A percentile compares a stretch with the other conserved stretches of the same genome.
Conservation (phyloP, 805 yeast genomes). For the Zygotorulaspora danielsina region DNA sequence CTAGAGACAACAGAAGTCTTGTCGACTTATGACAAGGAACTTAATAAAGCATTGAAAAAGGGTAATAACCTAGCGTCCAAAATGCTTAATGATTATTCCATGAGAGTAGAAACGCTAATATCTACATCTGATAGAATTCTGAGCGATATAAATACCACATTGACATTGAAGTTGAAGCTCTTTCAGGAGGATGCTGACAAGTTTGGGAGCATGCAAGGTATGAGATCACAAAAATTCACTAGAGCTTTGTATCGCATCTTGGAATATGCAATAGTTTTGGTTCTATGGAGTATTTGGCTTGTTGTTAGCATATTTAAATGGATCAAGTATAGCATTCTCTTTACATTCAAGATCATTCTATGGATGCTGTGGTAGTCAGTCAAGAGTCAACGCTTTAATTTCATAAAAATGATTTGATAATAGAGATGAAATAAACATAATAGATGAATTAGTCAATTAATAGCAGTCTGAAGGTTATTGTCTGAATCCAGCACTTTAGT, state of each 20-base stretch:
- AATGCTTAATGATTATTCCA: constrained; percentile 40
- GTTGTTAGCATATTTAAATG: constrained; percentile 24
- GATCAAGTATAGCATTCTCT: constrained; percentile 14
- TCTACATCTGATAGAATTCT: constrained; percentile 63
- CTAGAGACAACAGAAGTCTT: constrained; percentile 19
- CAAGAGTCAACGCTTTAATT: background rate
- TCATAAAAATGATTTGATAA: background rate
- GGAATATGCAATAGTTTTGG: constrained; percentile 28
- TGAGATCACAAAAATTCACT: constrained; percentile 24
- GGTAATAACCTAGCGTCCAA: constrained; percentile 34
- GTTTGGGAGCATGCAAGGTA: constrained; percentile 24
- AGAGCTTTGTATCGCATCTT: constrained; percentile 25
- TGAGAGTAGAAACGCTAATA: constrained; percentile 55
- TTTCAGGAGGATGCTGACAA: constrained; percentile 34
- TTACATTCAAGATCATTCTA: constrained; percentile 19
- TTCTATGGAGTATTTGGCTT: constrained; percentile 33
- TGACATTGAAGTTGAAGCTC: constrained; percentile 51
- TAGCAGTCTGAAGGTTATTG: no score
- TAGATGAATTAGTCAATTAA: no score
- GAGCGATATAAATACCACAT: constrained; percentile 69
- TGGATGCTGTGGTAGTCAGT: constrained; percentile 27
- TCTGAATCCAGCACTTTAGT: no score
- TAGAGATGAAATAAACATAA: background rate
- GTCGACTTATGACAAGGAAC: constrained; percentile 22
- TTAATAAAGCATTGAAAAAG: constrained; percentile 27